phyloP scores from a whole-genome alignment of 192 early-diverging fungal genomes.

The Bifiguratus adelaidae region DNA sequence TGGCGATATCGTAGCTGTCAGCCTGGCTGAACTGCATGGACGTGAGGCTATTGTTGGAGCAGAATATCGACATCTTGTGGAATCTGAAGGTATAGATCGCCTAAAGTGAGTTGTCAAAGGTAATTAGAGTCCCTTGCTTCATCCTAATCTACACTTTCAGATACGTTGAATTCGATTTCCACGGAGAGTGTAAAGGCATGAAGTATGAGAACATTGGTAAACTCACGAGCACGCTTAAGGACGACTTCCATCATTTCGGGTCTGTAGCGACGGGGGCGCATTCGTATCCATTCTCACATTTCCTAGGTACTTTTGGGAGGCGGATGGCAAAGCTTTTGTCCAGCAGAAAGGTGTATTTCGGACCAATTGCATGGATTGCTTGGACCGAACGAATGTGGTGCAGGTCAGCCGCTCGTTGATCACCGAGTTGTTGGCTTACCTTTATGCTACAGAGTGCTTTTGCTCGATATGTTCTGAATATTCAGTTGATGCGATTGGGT shows the following conservation, averaged over 20 bases:
- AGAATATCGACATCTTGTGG: conserved; percentile 47
- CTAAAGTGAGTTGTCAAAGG: too few relatives aligned
- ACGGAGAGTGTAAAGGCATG: conserved; percentile 86
- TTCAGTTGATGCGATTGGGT: conserved; percentile 56
- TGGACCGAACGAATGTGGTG: conserved; percentile 94
- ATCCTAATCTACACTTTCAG: conserved; percentile 24
- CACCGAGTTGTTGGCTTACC: background rate
- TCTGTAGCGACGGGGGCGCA: conserved; percentile 31
- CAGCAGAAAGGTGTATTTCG: conserved; percentile 24
- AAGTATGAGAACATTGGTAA: conserved; percentile 79
- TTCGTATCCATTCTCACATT: background rate
- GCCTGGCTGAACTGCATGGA: conserved; percentile 54
- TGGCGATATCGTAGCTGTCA: conserved; percentile 50
- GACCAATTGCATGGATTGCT: conserved; percentile 96
- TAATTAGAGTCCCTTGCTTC: conserved; percentile 21
- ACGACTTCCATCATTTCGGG: conserved; percentile 52
- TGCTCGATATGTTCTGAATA: conserved; percentile 48
- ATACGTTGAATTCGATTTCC: conserved; percentile 93
- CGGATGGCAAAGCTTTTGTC: conserved; percentile 3
- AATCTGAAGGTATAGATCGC: too few relatives aligned
- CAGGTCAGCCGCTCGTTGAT: conserved; percentile 12
- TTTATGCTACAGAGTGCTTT: conserved; percentile 40
- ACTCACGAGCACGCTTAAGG: conserved; percentile 54
- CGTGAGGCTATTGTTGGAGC: conserved; percentile 53
- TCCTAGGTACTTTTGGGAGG: conserved; percentile 18